phyloP scores from a whole-genome alignment of 2,329 filamentous ascomycete genomes.

The Penicillium fuscoglaucum region DNA sequence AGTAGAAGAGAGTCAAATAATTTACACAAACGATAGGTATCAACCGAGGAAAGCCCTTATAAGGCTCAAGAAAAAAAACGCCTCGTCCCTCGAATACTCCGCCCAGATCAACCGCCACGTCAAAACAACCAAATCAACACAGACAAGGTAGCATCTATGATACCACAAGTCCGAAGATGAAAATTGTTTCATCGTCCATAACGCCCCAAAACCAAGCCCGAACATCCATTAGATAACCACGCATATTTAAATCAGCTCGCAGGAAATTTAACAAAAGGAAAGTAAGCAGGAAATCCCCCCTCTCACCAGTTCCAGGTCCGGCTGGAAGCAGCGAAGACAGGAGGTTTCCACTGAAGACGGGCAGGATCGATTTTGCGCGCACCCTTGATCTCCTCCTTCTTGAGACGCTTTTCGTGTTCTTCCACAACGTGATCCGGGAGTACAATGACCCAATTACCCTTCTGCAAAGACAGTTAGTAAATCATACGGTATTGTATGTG shows the following conservation, averaged over 20 bases:
- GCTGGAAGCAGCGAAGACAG: slow-evolving; percentile 84
- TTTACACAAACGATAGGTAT: slow-evolving; percentile 9
- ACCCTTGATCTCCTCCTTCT: slow-evolving; percentile 77
- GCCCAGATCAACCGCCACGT: background rate
- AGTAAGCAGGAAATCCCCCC: background rate
- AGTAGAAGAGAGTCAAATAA: background rate
- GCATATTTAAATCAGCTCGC: background rate
- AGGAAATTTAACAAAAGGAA: background rate
- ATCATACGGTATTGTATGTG: background rate
- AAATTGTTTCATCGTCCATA: background rate
- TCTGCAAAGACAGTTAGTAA: slow-evolving; percentile 44
- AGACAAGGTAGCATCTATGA: background rate
- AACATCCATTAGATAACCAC: slow-evolving; percentile 4
- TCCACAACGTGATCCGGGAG: slow-evolving; percentile 79
- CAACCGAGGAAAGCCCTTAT: slow-evolving; percentile 2
- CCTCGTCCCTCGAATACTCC: background rate
- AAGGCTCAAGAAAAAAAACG: background rate
- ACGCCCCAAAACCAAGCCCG: slow-evolving; percentile 3
- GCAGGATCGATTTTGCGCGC: slow-evolving; percentile 72
- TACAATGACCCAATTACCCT: slow-evolving; percentile 95
- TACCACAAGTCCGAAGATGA: background rate
- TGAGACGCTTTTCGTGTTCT: slow-evolving; percentile 67
- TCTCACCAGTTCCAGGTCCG: slow-evolving; percentile 91
- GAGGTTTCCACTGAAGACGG: slow-evolving; percentile 90
- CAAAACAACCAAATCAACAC: background rate